Base-by-base conservation (phyloP, 1,139 yeast genomes). In the Yamadazyma atmosphaerica region DNA sequence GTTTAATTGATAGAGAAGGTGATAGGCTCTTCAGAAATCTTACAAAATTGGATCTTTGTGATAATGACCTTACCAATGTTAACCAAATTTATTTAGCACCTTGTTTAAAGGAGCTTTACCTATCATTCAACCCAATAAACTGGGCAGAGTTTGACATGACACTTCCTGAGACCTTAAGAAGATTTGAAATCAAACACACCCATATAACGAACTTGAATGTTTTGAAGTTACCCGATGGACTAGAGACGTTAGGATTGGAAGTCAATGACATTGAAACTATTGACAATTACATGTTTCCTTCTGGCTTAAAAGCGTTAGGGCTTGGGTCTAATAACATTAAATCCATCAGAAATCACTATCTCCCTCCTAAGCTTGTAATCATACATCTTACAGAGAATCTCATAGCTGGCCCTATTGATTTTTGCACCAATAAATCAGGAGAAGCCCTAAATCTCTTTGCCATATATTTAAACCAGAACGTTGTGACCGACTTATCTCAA, bases 41-140 rank as follows among this genome's bases (percentile, higher is more conserved):
- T n/a, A n/a, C n/a, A 21, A 7, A 21, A 21, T 21, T 21, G 23
- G 10, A 21, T 10, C 23, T 21, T 7, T 7, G 23, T 21, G 7
- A 21, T 23, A 12, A 23, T n/a, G 5, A 23, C 22, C 22, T 19
- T 19, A 19, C 22, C 22, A 19, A 19, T 6, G 8, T 19, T 19
- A 19, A n/a, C n/a, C n/a, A n/a, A n/a, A n/a, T n/a, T n/a, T n/a
- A 33, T 16, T 33, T 33, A 29, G 14, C 31, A 4, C 31, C 31
- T 16, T 16, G 34, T 3, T 38, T 60, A 14, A 38, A 35, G 14
- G 39, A 38, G 15, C 39, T 60, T 19, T 45, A 44, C 30, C 31
- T 58, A n/a, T 49, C 60, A 2, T 48, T 55, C 39, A 60, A 59
- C 41, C 60, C 60, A 1, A 52, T 58, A n/a, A 46, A 49, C 31